Conservation (phyloP, 2,329 filamentous ascomycete genomes). For the Pleurostoma richardsiae region DNA sequence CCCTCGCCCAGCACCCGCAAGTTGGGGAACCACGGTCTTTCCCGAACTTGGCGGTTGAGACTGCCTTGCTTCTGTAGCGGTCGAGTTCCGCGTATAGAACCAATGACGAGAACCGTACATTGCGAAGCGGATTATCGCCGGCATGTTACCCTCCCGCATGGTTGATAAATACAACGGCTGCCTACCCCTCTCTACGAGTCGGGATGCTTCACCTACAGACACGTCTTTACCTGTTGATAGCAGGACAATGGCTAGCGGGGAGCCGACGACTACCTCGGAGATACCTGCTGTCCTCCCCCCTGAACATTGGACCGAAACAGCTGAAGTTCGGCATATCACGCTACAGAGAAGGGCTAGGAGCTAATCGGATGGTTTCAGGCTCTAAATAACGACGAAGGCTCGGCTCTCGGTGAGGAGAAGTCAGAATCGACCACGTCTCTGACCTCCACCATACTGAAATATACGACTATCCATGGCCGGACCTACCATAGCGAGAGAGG, state of each 20-base stretch:
- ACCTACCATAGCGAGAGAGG: slow-evolving; percentile 9
- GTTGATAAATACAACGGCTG: neutral
- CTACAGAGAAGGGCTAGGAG: neutral
- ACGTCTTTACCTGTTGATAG: neutral
- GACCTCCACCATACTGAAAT: slow-evolving; percentile 8
- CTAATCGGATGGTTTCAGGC: neutral
- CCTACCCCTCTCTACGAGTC: neutral
- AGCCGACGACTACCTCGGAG: neutral
- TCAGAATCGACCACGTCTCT: slow-evolving; percentile 8
- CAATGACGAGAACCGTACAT: too few species aligned
- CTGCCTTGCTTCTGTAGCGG: too few species aligned
- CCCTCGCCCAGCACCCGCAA: too few species aligned
- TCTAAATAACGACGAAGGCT: slow-evolving; percentile 7
- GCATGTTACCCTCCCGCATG: neutral
- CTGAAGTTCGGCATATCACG: slow-evolving; percentile 5
- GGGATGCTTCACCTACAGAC: neutral
- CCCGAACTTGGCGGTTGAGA: too few species aligned
- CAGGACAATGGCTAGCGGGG: neutral
- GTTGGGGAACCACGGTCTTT: too few species aligned
- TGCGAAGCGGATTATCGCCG: neutral
- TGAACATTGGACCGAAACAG: slow-evolving; percentile 8
- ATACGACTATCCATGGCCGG: slow-evolving; percentile 9
- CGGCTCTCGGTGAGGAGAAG: slow-evolving; percentile 7
- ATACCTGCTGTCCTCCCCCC: slow-evolving; percentile 3
- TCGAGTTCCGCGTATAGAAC: too few species aligned